Evolutionary conservation across 805 yeast species (phyloP), one percentile per base, ranked within the genome.

Genomic region (Zygotorulaspora sp.): DNA sequence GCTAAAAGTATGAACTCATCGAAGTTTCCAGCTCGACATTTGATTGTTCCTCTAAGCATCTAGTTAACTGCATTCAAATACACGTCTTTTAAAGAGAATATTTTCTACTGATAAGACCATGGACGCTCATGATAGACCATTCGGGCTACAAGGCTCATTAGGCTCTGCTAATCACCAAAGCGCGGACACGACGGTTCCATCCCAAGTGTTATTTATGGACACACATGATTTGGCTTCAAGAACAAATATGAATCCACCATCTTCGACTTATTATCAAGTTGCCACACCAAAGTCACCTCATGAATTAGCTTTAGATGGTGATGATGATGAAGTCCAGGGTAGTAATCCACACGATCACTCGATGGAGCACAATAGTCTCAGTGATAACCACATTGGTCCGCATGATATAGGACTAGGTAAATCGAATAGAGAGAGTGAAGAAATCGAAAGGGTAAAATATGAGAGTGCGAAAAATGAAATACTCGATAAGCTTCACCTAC

Each of bases 401-500:
- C 36, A 25, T 24, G 35, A 21, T 18, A 13, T 30, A n/a, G 36
- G 32, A 8, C 21, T 38, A 38, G 38, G 29, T 2, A 40, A 32
- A 20, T 30, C 37, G 11, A 37, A 35, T n/a, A 45, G 52, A 9
- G 60, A 50, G 19, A 53, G 58, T 32, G 62, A 56, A 33, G 61
- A 56, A 14, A 45, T 48, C 6, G 61, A 59, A 39, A 43, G 58
- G 25, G 32, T 60, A 8, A 53, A 53, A 31, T 60, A 48, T 40
- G 52, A 45, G 21, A 44, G 52, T 2, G 58, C 61, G 15, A 68
- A 59, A 41, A 58, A 53, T 22, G 62, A 61, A 32, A 43, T 67
- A 4, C 28, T 58, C n/a, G 57, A 72, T 41, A 77, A 76, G 46
- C 61, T 79, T 13, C 80, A 79, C 52, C 52, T 78, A 30, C 84